Conservation (phyloP, 345 rosid species). For the Salix arbutifolia region DNA sequence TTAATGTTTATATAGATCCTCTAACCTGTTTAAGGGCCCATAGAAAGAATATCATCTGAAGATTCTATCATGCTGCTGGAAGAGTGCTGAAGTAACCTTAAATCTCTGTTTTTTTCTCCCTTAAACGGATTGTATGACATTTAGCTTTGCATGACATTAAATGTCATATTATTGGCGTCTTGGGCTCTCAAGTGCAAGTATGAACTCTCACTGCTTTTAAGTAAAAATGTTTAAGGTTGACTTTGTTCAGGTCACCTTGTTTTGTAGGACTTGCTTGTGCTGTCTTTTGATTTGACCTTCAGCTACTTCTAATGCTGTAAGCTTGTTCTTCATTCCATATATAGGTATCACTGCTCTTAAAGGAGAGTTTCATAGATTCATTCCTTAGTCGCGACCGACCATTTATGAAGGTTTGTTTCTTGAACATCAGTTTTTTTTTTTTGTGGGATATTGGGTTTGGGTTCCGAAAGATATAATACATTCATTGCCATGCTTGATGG, state of each 20-base stretch:
- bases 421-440: neutral
- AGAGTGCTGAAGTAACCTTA: neutral
- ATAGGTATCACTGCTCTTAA: constrained; percentile 84
- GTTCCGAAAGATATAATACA: neutral
- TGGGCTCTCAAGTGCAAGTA: neutral
- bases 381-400: constrained; percentile 74
- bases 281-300: neutral
- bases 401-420: constrained; percentile 72
- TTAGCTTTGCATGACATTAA: neutral
- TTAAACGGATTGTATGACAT: neutral
- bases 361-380: constrained; percentile 88
- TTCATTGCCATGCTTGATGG: neutral
- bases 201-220: neutral
- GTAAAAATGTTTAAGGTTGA: neutral
- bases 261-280: neutral
- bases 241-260: neutral
- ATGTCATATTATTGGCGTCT: neutral
- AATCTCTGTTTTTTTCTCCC: neutral
- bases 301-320: neutral
- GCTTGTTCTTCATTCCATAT: constrained; percentile 7
- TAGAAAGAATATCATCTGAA: neutral
- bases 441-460: neutral
- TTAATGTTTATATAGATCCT: neutral
- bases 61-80: neutral
- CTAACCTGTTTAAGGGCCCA: neutral